Evolutionary conservation across 1,284 basidiomycete species (phyloP), one percentile per base, ranked within the genome.

Genomic region (Marasmius tenuissimus): DNA sequence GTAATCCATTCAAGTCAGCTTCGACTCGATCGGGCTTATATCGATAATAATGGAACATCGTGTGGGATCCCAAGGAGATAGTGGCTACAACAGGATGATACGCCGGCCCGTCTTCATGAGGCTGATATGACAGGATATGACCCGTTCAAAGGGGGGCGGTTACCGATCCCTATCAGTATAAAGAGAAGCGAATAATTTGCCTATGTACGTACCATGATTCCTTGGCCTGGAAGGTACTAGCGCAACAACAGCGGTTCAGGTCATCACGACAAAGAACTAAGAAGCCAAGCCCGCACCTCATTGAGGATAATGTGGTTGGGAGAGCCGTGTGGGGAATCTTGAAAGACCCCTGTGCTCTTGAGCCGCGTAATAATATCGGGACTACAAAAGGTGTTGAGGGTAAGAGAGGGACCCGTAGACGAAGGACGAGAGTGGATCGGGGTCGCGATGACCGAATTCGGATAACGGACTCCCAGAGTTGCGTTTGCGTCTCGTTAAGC

Each of bases 61-160:
- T 82, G 74, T 95, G 91, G 0, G 92, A 91, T 35, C 91, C 91
- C 58, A 98, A 78, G 11, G 94, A 96, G 60, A 98, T 79, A 10
- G 96, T 98, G 0, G 94, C 91, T 0, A 98, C 96, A 6, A 92
- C 87, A 0, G 95, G 92, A 68, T 89, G 81, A 76, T 97, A 98
- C 3, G 91, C 87, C 0, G 91, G 89, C 0, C 96, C 96, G 72
- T 98, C 96, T 76, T 97, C 89, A 70, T 97, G 96, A 0, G 95
- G 94, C 93, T 95, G 72, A 3, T 39, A 58, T 40, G 50, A 61
- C n/a, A n/a, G n/a, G n/a, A n/a, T n/a, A n/a, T n/a, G n/a, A n/a
- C n/a, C 27, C 27, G 27, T 27, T 27, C 27, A 4, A 27, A 27
- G 27, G 2, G 4, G 27, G 27, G 4, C 4, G 27, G 27, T 27